phyloP scores from a whole-genome alignment of 768 basidiomycete species.

The Suillus tomentosus region DNA sequence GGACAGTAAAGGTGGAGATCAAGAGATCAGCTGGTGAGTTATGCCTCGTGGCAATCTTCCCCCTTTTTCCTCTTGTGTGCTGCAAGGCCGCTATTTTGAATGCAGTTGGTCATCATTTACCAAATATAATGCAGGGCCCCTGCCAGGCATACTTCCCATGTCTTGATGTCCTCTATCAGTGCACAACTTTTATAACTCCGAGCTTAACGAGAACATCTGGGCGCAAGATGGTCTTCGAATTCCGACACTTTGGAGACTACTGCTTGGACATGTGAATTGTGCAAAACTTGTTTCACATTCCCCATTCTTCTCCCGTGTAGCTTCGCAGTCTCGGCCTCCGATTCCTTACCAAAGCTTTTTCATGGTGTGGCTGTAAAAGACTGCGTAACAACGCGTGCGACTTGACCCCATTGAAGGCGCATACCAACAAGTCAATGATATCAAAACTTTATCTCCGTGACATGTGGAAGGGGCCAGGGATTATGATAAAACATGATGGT shows the following conservation, averaged over 20 bases:
- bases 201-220: background rate
- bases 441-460: background rate
- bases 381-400: slow-evolving; percentile 1
- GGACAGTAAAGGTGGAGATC: no score
- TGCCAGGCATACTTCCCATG: background rate
- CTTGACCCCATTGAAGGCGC: background rate
- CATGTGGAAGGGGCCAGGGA: background rate
- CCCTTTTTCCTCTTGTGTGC: background rate
- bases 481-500: background rate
- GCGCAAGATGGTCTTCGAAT: background rate
- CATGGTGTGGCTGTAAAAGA: background rate
- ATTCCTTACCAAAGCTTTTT: background rate
- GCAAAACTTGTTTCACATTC: background rate
- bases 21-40: no score
- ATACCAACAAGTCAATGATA: background rate
- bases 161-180: background rate
- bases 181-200: background rate
- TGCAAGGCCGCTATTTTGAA: background rate
- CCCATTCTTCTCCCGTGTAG: background rate
- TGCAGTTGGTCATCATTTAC: background rate
- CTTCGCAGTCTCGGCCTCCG: background rate
- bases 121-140: background rate
- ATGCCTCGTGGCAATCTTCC: background rate
- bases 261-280: background rate
- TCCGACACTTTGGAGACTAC: background rate